A percentile compares a stretch with the other conserved stretches of the same genome.
Conservation (phyloP, 352 stramenopile genomes). For the Phytophthora sojae region DNA sequence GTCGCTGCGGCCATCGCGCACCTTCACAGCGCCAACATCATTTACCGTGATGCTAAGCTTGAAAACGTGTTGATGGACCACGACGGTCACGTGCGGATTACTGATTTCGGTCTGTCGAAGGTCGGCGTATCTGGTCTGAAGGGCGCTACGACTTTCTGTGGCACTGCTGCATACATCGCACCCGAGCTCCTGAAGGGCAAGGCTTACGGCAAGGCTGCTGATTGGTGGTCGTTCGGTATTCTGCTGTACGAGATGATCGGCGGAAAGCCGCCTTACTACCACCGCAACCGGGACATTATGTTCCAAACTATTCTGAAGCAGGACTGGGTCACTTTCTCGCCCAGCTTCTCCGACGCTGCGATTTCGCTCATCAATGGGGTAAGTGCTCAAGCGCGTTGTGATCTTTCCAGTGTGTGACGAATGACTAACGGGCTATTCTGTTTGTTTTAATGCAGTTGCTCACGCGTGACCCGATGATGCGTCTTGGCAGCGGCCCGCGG, state of each 20-base stretch:
- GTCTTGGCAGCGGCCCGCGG: conserved; percentile 93
- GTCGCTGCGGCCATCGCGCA: conserved; percentile 93
- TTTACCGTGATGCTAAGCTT: conserved; percentile 97
- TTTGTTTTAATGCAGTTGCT: conserved; percentile 83
- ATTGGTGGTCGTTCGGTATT: conserved; percentile 96
- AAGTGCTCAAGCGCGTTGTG: conserved; percentile 35
- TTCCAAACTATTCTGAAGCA: conserved; percentile 93
- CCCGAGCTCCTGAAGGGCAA: conserved; percentile 92
- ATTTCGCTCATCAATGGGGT: conserved; percentile 94
- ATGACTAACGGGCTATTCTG: conserved; percentile 28
- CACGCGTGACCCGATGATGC: conserved; percentile 94
- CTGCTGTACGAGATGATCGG: conserved; percentile 97
- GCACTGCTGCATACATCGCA: conserved; percentile 94
- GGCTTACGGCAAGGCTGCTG: conserved; percentile 91
- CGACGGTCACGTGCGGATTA: conserved; percentile 94
- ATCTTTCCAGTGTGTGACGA: conserved; percentile 3
- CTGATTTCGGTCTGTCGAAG: conserved; percentile 95
- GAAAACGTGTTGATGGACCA: conserved; percentile 96
- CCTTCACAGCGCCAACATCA: conserved; percentile 94
- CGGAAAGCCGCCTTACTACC: conserved; percentile 91
- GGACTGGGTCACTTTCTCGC: conserved; percentile 95
- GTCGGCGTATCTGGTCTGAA: conserved; percentile 88
- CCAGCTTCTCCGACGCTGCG: conserved; percentile 91
- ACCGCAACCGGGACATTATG: conserved; percentile 93
- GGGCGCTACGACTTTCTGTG: conserved; percentile 93